Base-by-base conservation (phyloP, 768 basidiomycete species). In the Lactifluus rugatus region DNA sequence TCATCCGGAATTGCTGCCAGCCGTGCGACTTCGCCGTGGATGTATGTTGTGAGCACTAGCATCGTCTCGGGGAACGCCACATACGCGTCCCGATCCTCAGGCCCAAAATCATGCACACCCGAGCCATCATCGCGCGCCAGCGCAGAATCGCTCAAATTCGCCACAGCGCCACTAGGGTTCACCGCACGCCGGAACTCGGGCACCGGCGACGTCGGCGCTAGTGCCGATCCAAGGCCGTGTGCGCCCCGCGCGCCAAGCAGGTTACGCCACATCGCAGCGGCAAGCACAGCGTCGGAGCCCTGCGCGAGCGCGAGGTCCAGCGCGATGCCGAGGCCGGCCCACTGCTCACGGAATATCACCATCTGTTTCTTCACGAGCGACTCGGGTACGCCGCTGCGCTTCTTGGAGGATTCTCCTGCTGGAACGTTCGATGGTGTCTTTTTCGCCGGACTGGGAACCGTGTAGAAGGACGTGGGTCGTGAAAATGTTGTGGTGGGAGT, bases 291-390 rank as follows among this genome's bases (percentile, higher is more conserved):
- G 68, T 98, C 94, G 48, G 49, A 54, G 23, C 84, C 82, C 47
- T 75, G 77, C 5, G 85, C 78, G 32, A 94, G 77, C 1, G 81
- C 87, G 14, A 93, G 72, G 69, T 96, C 93, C 65, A 93, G 79
- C 2, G 85, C 78, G 63, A 93, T 75, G 17, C 82, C 81, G 63
- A 92, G 75, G 1, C 94, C 94, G 5, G 83, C 79, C 87, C 89
- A 93, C 68, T 95, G 93, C 69, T 95, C 89, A 62, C 86, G 86
- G 75, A 94, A 83, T 52, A 90, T 87, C 69, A 87, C 88, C 89
- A 97, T 87, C 70, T 95, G 92, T 46, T 83, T 81, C 46, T 82
- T 82, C 42, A 97, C 84, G 37, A 93, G 78, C 2, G 83, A 71
- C 66, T 94, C 90, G 3, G 89, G 88, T 0, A 85, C 87, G 42